These are phyloP conservation scores for Venturia nashicola DNA, from an alignment of 2,329 filamentous ascomycete species.

Conservation along the genomic window DNA sequence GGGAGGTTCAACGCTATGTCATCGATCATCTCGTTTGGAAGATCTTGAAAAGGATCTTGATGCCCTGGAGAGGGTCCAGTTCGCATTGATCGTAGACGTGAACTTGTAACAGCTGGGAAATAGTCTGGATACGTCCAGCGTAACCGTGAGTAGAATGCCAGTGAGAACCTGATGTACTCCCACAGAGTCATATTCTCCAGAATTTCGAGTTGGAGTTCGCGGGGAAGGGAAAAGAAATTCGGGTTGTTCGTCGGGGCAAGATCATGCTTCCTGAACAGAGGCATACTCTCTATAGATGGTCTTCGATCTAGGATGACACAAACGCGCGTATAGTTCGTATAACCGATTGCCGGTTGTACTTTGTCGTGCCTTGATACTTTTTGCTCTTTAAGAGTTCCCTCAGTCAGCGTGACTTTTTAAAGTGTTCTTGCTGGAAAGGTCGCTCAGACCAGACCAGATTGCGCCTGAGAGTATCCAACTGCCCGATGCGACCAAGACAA, in stretches of 20 bases:
- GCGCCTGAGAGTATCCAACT: conserved; percentile 38
- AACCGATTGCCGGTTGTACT: neutral
- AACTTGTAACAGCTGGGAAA: conserved; percentile 1
- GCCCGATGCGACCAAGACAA: conserved; percentile 45
- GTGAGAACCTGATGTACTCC: conserved; percentile 32
- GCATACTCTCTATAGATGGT: neutral
- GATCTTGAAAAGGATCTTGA: neutral
- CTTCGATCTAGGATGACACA: neutral
- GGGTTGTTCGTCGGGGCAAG: neutral
- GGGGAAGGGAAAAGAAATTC: conserved; percentile 29
- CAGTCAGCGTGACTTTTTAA: conserved; percentile 12
- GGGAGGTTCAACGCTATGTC: conserved; percentile 3
- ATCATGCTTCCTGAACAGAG: neutral
- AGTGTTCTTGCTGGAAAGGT: neutral
- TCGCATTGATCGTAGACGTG: neutral
- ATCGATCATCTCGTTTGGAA: conserved; percentile 8
- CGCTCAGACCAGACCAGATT: conserved; percentile 22
- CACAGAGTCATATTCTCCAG: conserved; percentile 27
- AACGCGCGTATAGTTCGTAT: neutral
- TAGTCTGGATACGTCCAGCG: conserved; percentile 9
- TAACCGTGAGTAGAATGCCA: conserved; percentile 34
- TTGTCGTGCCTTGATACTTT: neutral
- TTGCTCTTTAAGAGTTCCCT: neutral
- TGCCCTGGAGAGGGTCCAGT: neutral
- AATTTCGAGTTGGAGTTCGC: conserved; percentile 35